Evolutionary conservation across 495 filamentous ascomycete species (phyloP), one percentile per base, ranked within the genome.

Genomic region (Penicillium lividum): DNA sequence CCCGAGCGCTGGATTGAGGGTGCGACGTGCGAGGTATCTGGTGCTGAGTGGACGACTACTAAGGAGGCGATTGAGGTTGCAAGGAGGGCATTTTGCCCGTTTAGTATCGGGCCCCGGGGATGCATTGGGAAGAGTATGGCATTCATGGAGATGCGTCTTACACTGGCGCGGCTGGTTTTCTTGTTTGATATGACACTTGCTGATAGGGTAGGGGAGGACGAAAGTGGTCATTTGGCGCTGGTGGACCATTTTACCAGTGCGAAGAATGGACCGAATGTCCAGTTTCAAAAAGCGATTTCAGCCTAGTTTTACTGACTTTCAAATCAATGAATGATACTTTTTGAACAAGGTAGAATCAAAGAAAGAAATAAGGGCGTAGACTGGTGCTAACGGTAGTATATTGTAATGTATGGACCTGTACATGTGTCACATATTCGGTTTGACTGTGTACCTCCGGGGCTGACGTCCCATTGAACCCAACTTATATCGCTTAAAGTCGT

Each of bases 51-150:
- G 77, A 58, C 60, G 25, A 68, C 66, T 2, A 76, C 62, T 18
- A 71, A 70, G 31, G 69, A 76, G 18, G 68, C 69, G 4, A 68
- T 82, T 10, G 77, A 77, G 51, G 56, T 66, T 1, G 75, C 77
- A 5, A 71, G 73, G 0, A 61, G 61, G 4, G 80, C 81, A 15
- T 86, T 83, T 63, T 80, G 73, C 31, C 82, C 84, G 1, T 87
- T 86, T 54, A 80, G 76, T 33, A 77, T 84, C 42, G 84, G 84
- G 1, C 78, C 79, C 0, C 69, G 83, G 9, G 80, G 80, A 0
- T 87, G 84, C 48, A 80, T 85, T 47, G 84, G 83, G 2, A 83
- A 84, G 72, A 71, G 70, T 7, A 77, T 87, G 65, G 84, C 84
- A 6, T 74, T 80, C 34, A 74, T 80, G 71, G 84, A 86, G 60